A percentile compares a stretch with the other conserved stretches of the same genome.
Evolutionary conservation across 139 green algal species (phyloP).

Genomic region (Astrephomene gubernaculifera): DNA sequence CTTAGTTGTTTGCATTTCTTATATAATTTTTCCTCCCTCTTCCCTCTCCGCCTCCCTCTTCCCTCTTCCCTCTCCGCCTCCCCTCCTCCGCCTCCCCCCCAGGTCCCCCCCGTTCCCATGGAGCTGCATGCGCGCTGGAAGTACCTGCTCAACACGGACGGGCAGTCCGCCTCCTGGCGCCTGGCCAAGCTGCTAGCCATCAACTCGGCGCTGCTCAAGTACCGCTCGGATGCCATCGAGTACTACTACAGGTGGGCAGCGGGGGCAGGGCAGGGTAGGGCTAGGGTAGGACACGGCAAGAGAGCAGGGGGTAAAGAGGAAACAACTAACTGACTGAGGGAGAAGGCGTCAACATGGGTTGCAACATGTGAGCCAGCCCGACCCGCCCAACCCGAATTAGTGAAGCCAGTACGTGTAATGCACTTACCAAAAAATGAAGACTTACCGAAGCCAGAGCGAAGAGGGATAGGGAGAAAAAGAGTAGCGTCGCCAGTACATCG

Average conservation of each 20-base stretch:
- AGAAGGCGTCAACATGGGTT: no score
- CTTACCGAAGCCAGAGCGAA: no score
- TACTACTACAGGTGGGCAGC: slow-evolving; percentile 50
- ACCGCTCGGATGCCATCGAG: slow-evolving; percentile 45
- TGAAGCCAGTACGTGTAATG: no score
- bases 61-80: not conserved
- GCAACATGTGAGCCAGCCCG: no score
- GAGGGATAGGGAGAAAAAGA: no score
- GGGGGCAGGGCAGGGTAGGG: not conserved
- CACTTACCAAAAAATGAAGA: no score
- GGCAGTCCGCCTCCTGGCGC: slow-evolving; percentile 56
- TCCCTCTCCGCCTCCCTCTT: not conserved
- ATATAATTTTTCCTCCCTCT: not conserved
- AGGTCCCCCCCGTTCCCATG: slow-evolving; percentile 57
- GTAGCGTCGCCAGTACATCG: no score
- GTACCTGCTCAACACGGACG: slow-evolving; percentile 58
- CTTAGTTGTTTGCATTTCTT: not conserved
- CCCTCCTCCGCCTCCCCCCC: not conserved
- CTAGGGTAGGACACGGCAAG: no score
- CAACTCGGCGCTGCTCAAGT: slow-evolving; percentile 50
- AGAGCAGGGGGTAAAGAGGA: no score
- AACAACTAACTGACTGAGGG: no score
- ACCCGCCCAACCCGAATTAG: no score
- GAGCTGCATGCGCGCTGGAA: slow-evolving; percentile 55
- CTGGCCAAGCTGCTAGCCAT: slow-evolving; percentile 64